Conservation (phyloP, 441 rosid genomes). For the Adansonia rubrostipa region DNA sequence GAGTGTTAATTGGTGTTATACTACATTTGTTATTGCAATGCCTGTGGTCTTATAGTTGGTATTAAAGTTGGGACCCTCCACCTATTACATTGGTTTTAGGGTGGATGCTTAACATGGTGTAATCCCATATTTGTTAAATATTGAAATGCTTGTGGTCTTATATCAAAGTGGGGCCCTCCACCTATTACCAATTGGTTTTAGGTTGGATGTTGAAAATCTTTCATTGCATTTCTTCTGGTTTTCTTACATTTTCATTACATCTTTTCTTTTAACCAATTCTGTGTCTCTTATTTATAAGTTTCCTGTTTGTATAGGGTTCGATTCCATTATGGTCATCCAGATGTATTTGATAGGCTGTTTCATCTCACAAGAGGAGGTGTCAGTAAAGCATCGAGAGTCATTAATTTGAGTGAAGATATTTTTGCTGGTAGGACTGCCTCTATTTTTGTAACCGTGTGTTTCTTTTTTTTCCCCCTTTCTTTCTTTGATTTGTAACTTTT, state of each 20-base stretch:
- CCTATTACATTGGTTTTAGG: too few relatives aligned
- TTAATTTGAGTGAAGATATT: conserved; percentile 98
- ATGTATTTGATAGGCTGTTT: conserved; percentile 96
- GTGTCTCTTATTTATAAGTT: conserved; percentile 1
- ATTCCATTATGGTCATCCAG: conserved; percentile 99
- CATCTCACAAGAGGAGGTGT: conserved; percentile 99
- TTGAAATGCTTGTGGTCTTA: too few relatives aligned
- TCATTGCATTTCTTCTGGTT: neutral
- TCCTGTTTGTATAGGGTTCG: conserved; percentile 73
- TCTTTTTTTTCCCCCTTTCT: neutral
- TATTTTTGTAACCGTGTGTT: conserved; percentile 20
- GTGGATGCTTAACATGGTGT: too few relatives aligned
- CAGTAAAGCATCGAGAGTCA: conserved; percentile 96
- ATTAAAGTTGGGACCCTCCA: too few relatives aligned
- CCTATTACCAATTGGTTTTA: too few relatives aligned
- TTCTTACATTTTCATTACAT: neutral
- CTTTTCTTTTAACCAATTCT: neutral
- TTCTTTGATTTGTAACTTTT: conserved; percentile 28
- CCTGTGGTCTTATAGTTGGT: too few relatives aligned
- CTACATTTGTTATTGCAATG: too few relatives aligned
- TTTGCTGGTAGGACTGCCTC: conserved; percentile 76
- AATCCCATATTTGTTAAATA: too few relatives aligned
- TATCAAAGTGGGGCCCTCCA: too few relatives aligned
- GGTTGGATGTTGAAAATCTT: neutral
- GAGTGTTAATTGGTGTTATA: too few relatives aligned